Evolutionary conservation across 164 flowering plant genomes (phyloP).

Genomic region (Platanus orientalis): DNA sequence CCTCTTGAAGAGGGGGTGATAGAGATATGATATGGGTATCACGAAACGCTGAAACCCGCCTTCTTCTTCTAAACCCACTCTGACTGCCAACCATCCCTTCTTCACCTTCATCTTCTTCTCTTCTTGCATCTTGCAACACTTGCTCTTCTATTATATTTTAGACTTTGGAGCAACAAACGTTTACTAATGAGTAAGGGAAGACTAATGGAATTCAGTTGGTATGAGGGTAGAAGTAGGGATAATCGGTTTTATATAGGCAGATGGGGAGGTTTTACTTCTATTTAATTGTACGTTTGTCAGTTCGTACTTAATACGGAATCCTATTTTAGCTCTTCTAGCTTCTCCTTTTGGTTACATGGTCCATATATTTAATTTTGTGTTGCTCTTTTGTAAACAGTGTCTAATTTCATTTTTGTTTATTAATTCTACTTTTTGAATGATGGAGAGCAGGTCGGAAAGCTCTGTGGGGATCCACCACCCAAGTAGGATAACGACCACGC

Average conservation of each 20-base stretch:
- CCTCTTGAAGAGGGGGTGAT: conserved; percentile 45
- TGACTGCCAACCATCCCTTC: conserved; percentile 46
- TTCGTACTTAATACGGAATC: conserved; percentile 19
- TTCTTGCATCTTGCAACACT: conserved; percentile 13
- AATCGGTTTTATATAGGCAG: conserved; percentile 5
- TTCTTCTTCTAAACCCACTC: conserved; percentile 41
- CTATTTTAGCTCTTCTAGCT: background rate
- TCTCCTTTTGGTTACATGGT: background rate
- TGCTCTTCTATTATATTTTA: background rate
- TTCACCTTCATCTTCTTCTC: conserved; percentile 41
- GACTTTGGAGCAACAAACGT: background rate
- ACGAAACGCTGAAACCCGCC: conserved; percentile 40
- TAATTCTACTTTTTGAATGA: background rate
- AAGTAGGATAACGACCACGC: conserved; percentile 1
- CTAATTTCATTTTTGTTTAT: background rate
- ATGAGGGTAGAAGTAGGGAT: background rate
- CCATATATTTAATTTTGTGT: background rate
- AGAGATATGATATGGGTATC: conserved; percentile 56
- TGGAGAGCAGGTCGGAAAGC: background rate
- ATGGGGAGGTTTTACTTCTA: background rate
- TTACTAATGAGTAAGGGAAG: background rate
- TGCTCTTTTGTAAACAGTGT: background rate
- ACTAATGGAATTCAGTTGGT: background rate
- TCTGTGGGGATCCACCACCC: background rate
- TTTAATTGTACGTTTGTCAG: background rate